Evolutionary conservation across 2,329 filamentous ascomycete species (phyloP).

Genomic region (Diaporthe velutina): DNA sequence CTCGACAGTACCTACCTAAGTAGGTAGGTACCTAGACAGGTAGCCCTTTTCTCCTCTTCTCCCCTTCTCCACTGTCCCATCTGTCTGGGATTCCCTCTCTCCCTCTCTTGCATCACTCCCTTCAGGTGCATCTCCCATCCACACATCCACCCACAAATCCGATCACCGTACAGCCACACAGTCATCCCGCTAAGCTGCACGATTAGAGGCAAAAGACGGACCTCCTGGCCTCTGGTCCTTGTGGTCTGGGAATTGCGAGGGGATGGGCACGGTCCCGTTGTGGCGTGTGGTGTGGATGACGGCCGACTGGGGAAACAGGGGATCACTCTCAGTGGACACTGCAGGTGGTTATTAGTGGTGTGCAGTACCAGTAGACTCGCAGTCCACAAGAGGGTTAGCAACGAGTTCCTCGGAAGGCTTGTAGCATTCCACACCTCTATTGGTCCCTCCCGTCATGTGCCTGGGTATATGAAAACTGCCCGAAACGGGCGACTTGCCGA

Average conservation of each 20-base stretch:
- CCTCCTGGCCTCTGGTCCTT: background rate
- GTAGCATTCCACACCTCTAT: slow-evolving; percentile 14
- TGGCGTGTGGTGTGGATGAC: slow-evolving; percentile 30
- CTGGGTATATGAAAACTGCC: background rate
- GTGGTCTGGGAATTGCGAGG: slow-evolving; percentile 19
- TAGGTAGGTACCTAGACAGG: too few relatives aligned
- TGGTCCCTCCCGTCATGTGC: background rate
- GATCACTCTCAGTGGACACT: background rate
- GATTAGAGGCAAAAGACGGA: background rate
- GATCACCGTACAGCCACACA: background rate
- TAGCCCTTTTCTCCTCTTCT: background rate
- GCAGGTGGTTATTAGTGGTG: slow-evolving; percentile 6
- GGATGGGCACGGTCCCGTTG: slow-evolving; percentile 15
- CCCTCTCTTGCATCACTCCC: background rate
- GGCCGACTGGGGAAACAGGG: slow-evolving; percentile 28
- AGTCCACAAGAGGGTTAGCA: background rate
- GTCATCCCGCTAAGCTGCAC: slow-evolving; percentile 1
- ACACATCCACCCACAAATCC: background rate
- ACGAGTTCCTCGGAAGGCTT: background rate
- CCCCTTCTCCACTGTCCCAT: background rate
- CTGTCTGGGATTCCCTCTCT: background rate
- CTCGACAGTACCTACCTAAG: too few relatives aligned
- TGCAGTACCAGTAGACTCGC: too few relatives aligned
- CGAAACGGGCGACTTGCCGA: slow-evolving; percentile 23
- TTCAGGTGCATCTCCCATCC: background rate